Evolutionary conservation across 2,329 filamentous ascomycete species (phyloP), one percentile per base, ranked within the genome.

Genomic region (Neopestalotiopsis sp.): DNA sequence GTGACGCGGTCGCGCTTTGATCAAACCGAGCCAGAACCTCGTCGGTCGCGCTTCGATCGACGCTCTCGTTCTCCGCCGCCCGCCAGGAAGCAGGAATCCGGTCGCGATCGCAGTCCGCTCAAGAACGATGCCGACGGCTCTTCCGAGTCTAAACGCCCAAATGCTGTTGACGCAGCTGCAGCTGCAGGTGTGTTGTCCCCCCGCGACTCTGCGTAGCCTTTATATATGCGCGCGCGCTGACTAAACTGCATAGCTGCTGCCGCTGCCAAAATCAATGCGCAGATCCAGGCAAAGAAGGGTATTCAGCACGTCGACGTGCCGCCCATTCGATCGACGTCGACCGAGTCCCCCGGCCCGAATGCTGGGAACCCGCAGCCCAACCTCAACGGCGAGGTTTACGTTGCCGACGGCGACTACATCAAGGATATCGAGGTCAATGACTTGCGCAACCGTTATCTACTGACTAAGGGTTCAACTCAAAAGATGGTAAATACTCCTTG

Each of bases 391-490:
- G 94, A 97, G 77, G 92, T 97, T 80, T 98, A 98, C 79, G 92
- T 97, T 75, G 92, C 95, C 71, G 96, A 98, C 79, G 96, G 96
- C 76, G 96, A 99, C 83, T 98, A 93, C 81, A 98, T 99, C 83
- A 96, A 97, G 82, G 96, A 99, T 79, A 97, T 99, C 78, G 96
- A 98, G 85, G 94, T 99, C 85, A 99, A 99, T 82, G 95, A 98
- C 82, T 84, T 98, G 78, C 92, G 95, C 73, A 99, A 98, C 81
- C 93, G 95, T 76, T 99, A 99, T 82, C 92, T 95, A 81, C 88
- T 99, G 84, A 99, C 95, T 73, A 98, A 98, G 86, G 94, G 95
- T 78, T 93, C 94, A 76, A 97, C 94, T 74, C 96, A 98, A 87
- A 97, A 97, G 90, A 97, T 96, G 95, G 96, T 99, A 98, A 97